Conservation (phyloP, 352 stramenopile genomes). For the Phytopythium mirpurense region DNA sequence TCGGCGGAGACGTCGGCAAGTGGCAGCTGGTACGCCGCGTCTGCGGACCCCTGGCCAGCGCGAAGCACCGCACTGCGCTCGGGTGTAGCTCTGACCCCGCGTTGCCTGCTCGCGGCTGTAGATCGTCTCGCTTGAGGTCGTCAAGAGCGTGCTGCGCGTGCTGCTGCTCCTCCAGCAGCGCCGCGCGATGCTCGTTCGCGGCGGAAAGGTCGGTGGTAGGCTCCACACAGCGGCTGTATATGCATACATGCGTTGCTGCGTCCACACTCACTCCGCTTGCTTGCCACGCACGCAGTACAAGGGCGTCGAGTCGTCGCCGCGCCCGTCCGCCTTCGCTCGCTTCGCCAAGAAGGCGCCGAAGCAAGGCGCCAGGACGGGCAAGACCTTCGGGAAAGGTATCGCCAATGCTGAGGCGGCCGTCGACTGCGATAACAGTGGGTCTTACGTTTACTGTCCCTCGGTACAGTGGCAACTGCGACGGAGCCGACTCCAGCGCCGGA, state of each 20-base stretch:
- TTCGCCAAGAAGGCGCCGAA: slow-evolving; percentile 55
- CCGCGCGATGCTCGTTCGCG: slow-evolving; percentile 46
- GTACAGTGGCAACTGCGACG: slow-evolving; percentile 11
- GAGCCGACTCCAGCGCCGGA: slow-evolving; percentile 20
- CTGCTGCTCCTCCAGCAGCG: slow-evolving; percentile 58
- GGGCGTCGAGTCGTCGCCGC: slow-evolving; percentile 38
- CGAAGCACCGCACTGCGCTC: no score
- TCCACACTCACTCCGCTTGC: background rate
- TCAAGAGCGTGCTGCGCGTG: slow-evolving; percentile 68
- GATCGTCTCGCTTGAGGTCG: slow-evolving; percentile 74
- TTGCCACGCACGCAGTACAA: slow-evolving; percentile 36
- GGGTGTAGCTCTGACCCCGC: no score
- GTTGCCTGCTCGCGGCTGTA: slow-evolving; percentile 9
- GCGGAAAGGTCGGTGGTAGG: slow-evolving; percentile 39
- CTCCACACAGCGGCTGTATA: no score
- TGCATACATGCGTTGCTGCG: no score
- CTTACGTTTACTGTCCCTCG: background rate
- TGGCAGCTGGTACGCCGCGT: slow-evolving; percentile 57
- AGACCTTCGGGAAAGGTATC: slow-evolving; percentile 54
- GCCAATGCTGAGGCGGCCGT: slow-evolving; percentile 4
- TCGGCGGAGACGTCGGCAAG: slow-evolving; percentile 58
- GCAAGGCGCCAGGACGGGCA: slow-evolving; percentile 60
- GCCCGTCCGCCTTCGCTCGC: slow-evolving; percentile 42
- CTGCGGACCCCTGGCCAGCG: no score
- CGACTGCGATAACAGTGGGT: background rate